Conservation (phyloP, 306 rosid species). For the Ochetophila trinervis region DNA sequence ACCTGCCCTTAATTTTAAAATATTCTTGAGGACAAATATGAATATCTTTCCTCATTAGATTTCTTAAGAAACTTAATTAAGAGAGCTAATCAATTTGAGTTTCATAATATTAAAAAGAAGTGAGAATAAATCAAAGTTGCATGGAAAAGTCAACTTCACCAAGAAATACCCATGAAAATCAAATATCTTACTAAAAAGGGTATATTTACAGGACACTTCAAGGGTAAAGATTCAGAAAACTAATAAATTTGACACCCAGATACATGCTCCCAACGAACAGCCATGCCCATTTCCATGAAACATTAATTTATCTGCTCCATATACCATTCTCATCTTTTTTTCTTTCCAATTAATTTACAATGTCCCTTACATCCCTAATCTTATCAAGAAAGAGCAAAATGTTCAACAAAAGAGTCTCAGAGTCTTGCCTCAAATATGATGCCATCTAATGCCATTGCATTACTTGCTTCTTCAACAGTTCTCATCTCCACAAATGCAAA, state of each 20-base stretch:
- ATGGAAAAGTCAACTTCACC: too few relatives aligned
- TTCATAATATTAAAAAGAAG: too few relatives aligned
- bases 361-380: background rate
- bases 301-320: too few relatives aligned
- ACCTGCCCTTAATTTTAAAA: too few relatives aligned
- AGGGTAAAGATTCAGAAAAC: background rate
- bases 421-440: slow-evolving; percentile 65
- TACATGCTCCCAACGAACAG: background rate
- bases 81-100: too few relatives aligned
- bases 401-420: background rate
- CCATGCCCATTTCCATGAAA: background rate
- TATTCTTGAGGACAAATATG: too few relatives aligned
- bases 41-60: too few relatives aligned
- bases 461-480: slow-evolving; percentile 88
- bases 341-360: background rate
- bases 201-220: background rate
- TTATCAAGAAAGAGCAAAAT: background rate
- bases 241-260: background rate
- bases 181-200: background rate
- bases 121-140: too few relatives aligned
- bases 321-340: too few relatives aligned
- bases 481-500: slow-evolving; percentile 93
- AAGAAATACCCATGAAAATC: background rate
- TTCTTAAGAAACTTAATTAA: too few relatives aligned
- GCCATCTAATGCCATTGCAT: slow-evolving; percentile 90